Conservation (phyloP, 73 alveolate species). For the Breviolum minutum region DNA sequence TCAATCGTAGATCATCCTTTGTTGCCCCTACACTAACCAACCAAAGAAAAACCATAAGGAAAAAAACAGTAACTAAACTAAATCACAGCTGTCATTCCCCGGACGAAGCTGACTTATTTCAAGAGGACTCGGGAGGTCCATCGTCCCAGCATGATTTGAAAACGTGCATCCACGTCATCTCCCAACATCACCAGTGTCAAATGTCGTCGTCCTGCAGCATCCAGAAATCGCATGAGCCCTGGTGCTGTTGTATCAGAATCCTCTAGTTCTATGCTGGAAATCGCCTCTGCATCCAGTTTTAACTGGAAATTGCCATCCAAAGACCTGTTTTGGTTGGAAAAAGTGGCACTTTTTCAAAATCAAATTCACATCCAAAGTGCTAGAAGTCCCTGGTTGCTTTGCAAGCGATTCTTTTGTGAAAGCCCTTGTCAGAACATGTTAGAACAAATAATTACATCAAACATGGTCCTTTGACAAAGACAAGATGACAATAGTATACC, state of each 20-base stretch:
- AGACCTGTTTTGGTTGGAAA: neutral
- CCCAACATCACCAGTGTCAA: slow-evolving; percentile 54
- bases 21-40: no score
- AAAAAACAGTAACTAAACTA: neutral
- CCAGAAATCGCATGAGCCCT: slow-evolving; percentile 43
- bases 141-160: slow-evolving; percentile 77
- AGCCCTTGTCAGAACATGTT: no score
- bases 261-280: slow-evolving; percentile 24
- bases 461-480: no score
- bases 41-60: neutral
- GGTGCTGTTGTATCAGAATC: slow-evolving; percentile 44
- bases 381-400: no score
- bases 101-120: neutral
- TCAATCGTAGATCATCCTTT: neutral
- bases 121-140: slow-evolving; percentile 59
- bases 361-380: neutral
- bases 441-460: no score
- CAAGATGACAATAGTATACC: no score
- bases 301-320: slow-evolving; percentile 51
- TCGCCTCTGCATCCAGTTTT: slow-evolving; percentile 77
- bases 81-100: neutral
- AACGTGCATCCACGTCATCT: slow-evolving; percentile 66
- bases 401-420: no score
- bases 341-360: neutral
- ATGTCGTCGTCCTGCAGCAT: slow-evolving; percentile 41